These are phyloP conservation scores for Fusarium lateritium DNA, from an alignment of 2,329 filamentous ascomycete genomes.

Conservation along the genomic window DNA sequence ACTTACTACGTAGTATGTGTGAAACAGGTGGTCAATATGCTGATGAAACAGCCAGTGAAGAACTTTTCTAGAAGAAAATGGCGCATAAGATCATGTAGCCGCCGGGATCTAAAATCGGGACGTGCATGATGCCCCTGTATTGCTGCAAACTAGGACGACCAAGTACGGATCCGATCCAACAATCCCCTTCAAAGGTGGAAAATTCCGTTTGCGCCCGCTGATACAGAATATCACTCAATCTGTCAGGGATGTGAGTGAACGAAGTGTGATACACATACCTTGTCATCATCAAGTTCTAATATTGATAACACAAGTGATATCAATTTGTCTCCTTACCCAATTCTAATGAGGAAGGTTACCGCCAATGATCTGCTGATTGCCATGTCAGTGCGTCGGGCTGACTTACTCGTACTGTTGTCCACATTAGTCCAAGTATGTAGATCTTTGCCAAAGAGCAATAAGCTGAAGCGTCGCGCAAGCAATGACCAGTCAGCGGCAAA, in stretches of 20 bases:
- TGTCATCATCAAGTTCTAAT: background rate
- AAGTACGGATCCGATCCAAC: background rate
- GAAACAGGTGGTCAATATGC: background rate
- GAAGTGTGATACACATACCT: too few species aligned
- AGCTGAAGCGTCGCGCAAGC: slow-evolving; percentile 10
- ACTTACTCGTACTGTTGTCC: slow-evolving; percentile 17
- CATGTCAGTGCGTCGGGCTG: slow-evolving; percentile 1
- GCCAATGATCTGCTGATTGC: slow-evolving; percentile 13
- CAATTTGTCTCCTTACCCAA: background rate
- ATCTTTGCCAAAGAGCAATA: slow-evolving; percentile 18
- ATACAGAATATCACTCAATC: background rate
- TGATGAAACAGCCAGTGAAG: background rate
- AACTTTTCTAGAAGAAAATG: slow-evolving; percentile 39
- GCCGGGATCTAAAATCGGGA: slow-evolving; percentile 13
- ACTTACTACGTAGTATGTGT: background rate
- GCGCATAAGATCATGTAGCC: slow-evolving; percentile 16
- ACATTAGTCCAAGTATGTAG: slow-evolving; percentile 6
- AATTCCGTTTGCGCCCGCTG: background rate
- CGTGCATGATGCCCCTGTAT: slow-evolving; percentile 16
- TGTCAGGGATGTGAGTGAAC: too few species aligned
- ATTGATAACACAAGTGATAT: background rate
- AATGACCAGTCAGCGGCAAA: background rate
- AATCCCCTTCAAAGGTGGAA: slow-evolving; percentile 14
- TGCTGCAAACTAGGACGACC: background rate
- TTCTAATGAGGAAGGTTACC: slow-evolving; percentile 1